Base-by-base conservation (phyloP, 169 alveolate genomes). In the Eimeria maxima region DNA sequence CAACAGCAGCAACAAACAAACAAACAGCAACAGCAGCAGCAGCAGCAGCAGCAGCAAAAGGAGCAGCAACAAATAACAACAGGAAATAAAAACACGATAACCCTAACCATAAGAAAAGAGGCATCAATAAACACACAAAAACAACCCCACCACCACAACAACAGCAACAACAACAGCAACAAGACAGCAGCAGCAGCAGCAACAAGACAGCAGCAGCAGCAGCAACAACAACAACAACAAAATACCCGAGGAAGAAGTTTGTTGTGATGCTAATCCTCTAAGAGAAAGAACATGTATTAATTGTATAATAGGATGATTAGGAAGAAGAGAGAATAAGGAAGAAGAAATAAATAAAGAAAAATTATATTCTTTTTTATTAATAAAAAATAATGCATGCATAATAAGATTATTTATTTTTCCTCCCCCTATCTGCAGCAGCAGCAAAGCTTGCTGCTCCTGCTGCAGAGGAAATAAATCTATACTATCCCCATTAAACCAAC, bases 401-500 rank as follows among this genome's bases (percentile, higher is more conserved):
- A n/a, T n/a, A n/a, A n/a, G n/a, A n/a, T n/a, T n/a, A 14, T 90
- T 38, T 50, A 7, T 11, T 5, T 11, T 50, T 5, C 57, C 11
- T 5, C 57, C 57, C 11, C 18, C 57, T 7, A 29, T 50, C 20
- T 55, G 86, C 65, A 50, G 57, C 57, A 50, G 57, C 57, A 50
- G 57, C 57, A 7, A 11, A 5, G 57, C 57, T 7, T 50, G 57
- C 57, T 50, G 57, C 57, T 50, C 18, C 57, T 50, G 57, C 57
- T 50, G 57, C 57, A 50, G 57, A 42, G 47, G 87, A 2, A 55
- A 22, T 42, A 95, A 84, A 27, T 95, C 90, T 55, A 50, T 90
- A 0, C 95, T 71, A 50, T 63, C 33, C 24, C 97, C 97, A 22
- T 74, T 24, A n/a, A 87, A 95, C 97, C 97, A 95, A 16, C 97